Conservation (phyloP, 805 yeast species). For the Candida peoriensis region DNA sequence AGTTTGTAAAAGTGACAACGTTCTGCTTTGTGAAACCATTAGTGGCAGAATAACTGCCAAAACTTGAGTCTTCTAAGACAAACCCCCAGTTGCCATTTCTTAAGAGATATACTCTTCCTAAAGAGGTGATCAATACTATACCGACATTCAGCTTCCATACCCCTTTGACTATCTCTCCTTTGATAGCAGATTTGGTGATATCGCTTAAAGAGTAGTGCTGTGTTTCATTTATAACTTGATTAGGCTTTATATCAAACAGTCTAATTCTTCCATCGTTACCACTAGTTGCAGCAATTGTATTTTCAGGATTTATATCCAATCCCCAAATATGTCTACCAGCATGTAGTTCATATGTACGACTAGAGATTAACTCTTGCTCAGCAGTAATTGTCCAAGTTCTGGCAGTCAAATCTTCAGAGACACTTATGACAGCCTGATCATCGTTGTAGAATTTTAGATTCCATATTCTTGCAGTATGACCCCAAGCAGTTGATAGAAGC, state of each 20-base stretch:
- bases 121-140: conserved; percentile 51
- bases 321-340: conserved; percentile 89
- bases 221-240: conserved; percentile 28
- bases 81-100: conserved; percentile 25
- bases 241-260: conserved; percentile 46
- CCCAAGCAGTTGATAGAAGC: conserved; percentile 83
- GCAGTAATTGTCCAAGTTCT: conserved; percentile 62
- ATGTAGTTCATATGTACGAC: conserved; percentile 58
- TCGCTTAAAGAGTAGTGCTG: conserved; percentile 26
- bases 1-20: conserved; percentile 29
- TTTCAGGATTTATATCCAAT: conserved; percentile 45
- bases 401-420: conserved; percentile 84
- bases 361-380: conserved; percentile 21
- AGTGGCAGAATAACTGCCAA: conserved; percentile 38
- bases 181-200: conserved; percentile 27
- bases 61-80: conserved; percentile 19
- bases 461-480: conserved; percentile 96
- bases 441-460: conserved; percentile 50
- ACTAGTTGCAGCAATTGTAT: conserved; percentile 65
- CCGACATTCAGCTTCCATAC: conserved; percentile 45
- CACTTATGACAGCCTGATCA: conserved; percentile 46
- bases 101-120: conserved; percentile 43
- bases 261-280: conserved; percentile 91
- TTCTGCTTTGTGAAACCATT: conserved; percentile 34
- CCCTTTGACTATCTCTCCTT: conserved; percentile 58